phyloP scores from a whole-genome alignment of 2,329 filamentous ascomycete genomes.

The Pseudopyrenochaeta lycopersici region DNA sequence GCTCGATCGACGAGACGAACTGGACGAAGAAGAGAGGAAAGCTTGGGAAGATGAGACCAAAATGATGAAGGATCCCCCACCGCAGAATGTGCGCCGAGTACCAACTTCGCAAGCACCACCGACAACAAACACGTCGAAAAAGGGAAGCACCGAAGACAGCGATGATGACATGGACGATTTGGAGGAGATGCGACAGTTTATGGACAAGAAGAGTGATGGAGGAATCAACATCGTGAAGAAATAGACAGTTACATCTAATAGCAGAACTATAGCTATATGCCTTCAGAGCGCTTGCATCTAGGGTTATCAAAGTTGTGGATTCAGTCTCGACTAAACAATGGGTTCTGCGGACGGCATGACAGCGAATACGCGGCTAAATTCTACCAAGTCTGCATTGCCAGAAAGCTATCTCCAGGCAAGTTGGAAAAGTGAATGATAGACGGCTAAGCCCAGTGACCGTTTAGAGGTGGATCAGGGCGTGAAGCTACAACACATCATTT shows the following conservation, averaged over 20 bases:
- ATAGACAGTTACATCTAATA: slow-evolving; percentile 8
- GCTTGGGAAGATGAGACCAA: slow-evolving; percentile 79
- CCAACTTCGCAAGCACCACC: slow-evolving; percentile 9
- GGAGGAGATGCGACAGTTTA: slow-evolving; percentile 50
- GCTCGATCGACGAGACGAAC: slow-evolving; percentile 88
- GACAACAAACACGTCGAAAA: slow-evolving; percentile 17
- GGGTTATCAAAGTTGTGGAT: too few relatives aligned
- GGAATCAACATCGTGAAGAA: slow-evolving; percentile 78
- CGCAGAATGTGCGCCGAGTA: slow-evolving; percentile 9
- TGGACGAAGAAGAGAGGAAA: slow-evolving; percentile 80
- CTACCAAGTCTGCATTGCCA: too few relatives aligned
- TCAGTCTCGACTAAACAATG: too few relatives aligned
- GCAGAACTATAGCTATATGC: too few relatives aligned
- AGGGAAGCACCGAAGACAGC: slow-evolving; percentile 20
- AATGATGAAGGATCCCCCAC: slow-evolving; percentile 37
- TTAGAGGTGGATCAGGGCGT: neutral
- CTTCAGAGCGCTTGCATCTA: too few relatives aligned
- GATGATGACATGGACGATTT: slow-evolving; percentile 49
- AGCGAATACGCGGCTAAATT: too few relatives aligned
- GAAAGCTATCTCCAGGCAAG: too few relatives aligned
- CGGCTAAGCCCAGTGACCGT: neutral
- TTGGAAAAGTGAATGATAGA: neutral
- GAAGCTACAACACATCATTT: neutral
- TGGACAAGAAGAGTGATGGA: slow-evolving; percentile 57
- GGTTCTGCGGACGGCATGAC: too few relatives aligned